Evolutionary conservation across 306 rosid genomes (phyloP).

Genomic region (Inga laurina): DNA sequence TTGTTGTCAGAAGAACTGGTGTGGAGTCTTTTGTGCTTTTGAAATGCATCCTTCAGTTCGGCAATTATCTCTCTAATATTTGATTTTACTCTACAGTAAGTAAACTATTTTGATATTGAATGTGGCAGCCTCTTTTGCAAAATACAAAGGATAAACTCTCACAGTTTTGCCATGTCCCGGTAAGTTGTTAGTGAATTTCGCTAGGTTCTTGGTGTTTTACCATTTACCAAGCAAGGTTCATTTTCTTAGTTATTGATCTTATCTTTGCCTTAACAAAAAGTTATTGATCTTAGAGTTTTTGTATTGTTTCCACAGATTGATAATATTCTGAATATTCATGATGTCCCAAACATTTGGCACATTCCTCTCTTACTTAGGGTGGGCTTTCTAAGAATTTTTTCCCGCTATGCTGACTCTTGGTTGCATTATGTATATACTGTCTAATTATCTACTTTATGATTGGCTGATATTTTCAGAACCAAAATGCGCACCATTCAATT

Average conservation of each 20-base stretch:
- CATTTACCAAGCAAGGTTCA: slow-evolving; percentile 22
- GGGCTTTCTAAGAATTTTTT: slow-evolving; percentile 36
- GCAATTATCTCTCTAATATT: slow-evolving; percentile 13
- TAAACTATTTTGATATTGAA: slow-evolving; percentile 31
- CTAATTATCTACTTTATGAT: slow-evolving; percentile 30
- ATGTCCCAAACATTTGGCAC: slow-evolving; percentile 99
- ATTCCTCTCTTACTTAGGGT: slow-evolving; percentile 94
- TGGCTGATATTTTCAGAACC: slow-evolving; percentile 62
- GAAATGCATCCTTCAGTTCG: slow-evolving; percentile 24
- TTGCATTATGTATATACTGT: slow-evolving; percentile 22
- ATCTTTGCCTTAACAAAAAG: not conserved
- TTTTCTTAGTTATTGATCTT: slow-evolving; percentile 36
- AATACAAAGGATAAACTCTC: slow-evolving; percentile 91
- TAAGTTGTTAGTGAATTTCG: slow-evolving; percentile 53
- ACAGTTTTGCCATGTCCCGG: slow-evolving; percentile 97
- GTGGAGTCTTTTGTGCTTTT: slow-evolving; percentile 11
- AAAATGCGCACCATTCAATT: slow-evolving; percentile 86
- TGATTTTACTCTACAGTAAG: slow-evolving; percentile 31
- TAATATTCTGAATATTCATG: slow-evolving; percentile 91
- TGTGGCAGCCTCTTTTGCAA: slow-evolving; percentile 82
- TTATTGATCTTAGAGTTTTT: slow-evolving; percentile 31
- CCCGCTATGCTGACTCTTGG: slow-evolving; percentile 32
- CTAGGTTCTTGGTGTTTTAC: slow-evolving; percentile 38
- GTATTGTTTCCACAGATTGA: slow-evolving; percentile 55
- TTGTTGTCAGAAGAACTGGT: slow-evolving; percentile 4